Evolutionary conservation across 2,329 filamentous ascomycete species (phyloP), one percentile per base, ranked within the genome.

Genomic region (Sporothrix variecibatus): DNA sequence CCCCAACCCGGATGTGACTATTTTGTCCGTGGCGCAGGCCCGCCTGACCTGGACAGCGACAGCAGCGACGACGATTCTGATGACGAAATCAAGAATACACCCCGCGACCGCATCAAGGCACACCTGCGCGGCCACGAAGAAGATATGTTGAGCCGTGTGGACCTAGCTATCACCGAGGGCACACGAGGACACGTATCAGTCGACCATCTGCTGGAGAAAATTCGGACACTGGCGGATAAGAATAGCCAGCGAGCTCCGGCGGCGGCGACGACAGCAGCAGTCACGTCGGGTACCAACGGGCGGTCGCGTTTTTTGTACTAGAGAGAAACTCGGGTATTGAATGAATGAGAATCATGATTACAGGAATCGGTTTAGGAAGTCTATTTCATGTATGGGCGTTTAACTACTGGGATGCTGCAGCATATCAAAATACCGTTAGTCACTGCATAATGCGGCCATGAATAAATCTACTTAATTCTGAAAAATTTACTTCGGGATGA

Each of bases 51-150:
- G 46, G 58, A 67, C 23, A n/a, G 38, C 7, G 17, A 8, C 23
- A 67, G 26, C 46, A 40, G 46, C 64, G 38, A 53, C 1, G n/a
- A 65, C 26, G 72, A 71, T 20, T 69, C 70, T 15, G 58, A 58
- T 15, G 60, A 38, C n/a, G 73, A 62, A 9, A 51, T 38, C 40
- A 64, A 70, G 3, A 72, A 71, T 20, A n/a, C 51, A 2, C 67
- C 88, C 31, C 86, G 88, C 74, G 82, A 84, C 4, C 82, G 88
- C 11, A 91, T 94, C 64, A 84, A 84, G 23, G 83, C 87, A 67
- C 92, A 94, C 79, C 87, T 91, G 76, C 84, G 84, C 53, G 83
- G 87, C 71, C 92, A 94, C 78, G 87, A 89, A 56, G 83, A 85
- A 70, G 87, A 89, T 74, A 82, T 87, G 20, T 81, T 85, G 80